Base-by-base conservation (phyloP, 2,329 filamentous ascomycete species). In the Shiraia bambusicola region DNA sequence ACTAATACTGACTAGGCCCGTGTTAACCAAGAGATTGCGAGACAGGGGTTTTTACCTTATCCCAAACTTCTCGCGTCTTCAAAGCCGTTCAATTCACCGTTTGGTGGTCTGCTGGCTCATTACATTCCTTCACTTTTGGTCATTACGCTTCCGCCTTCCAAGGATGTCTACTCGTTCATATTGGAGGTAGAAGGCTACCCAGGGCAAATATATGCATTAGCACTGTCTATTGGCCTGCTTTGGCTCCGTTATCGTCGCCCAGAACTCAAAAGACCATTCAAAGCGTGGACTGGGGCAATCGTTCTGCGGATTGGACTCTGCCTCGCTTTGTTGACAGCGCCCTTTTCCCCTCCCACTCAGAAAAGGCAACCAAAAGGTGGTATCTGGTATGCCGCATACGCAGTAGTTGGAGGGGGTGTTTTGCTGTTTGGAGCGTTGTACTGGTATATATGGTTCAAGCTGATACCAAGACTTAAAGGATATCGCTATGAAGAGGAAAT, bases 1-100 rank as follows among this genome's bases (percentile, higher is more conserved):
- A n/a, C n/a, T n/a, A n/a, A n/a, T n/a, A n/a, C n/a, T n/a, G n/a
- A n/a, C n/a, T n/a, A 83, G 38, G 69, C 80, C 0, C 73, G 81
- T 1, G 53, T 83, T 8, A 83, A 81, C 50, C 80, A 83, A 49
- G 84, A 87, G 61, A 71, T 88, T 31, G 85, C 80, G 1, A 86
- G 85, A 56, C 84, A 88, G 56, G 83, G 83, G 0, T 70, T 88
- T 4, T 58, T 88, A 11, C 85, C 85, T 0, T 84, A 77, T 40
- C 81, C 80, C 46, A 73, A 74, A 2, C 79, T 88, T 60, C 87
- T 81, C 80, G 84, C 84, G 0, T 86, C 82, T 3, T 84, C 82
- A 56, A 80, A 77, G 65, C 85, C 84, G 0, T 84, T 82, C 47
- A 81, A 83, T 41, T 77, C 84, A 0, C 84, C 84, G 14, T 50